phyloP scores from a whole-genome alignment of 2,329 filamentous ascomycete genomes.

The Trichocomaceae sp. region DNA sequence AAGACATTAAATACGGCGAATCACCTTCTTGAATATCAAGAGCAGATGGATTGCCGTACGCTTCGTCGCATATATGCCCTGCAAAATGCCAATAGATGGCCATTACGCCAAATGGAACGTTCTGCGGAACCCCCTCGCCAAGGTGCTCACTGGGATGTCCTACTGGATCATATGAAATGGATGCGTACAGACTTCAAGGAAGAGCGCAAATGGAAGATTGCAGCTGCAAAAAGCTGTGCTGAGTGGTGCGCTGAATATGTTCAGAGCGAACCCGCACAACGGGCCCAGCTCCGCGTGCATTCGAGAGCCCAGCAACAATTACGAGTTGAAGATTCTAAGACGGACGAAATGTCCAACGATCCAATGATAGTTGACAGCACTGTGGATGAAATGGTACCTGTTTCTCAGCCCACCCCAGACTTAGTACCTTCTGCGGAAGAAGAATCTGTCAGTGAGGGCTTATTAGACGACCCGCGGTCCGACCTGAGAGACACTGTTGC shows the following conservation, averaged over 20 bases:
- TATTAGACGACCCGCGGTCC: constrained; percentile 39
- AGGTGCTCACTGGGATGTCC: constrained; percentile 73
- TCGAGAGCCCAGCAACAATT: constrained; percentile 31
- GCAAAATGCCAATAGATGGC: constrained; percentile 89
- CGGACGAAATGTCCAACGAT: constrained; percentile 20
- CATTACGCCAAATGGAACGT: constrained; percentile 78
- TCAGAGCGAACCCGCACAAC: constrained; percentile 56
- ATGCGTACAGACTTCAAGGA: constrained; percentile 95
- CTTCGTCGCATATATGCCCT: constrained; percentile 81
- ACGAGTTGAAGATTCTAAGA: constrained; percentile 21
- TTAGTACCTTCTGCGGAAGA: constrained; percentile 58
- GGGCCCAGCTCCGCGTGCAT: constrained; percentile 60
- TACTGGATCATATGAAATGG: constrained; percentile 92
- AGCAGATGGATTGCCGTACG: constrained; percentile 81
- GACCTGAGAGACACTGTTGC: constrained; percentile 42
- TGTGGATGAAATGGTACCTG: constrained; percentile 25
- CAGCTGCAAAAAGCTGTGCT: constrained; percentile 71
- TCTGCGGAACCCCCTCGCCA: constrained; percentile 72
- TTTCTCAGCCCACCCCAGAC: constrained; percentile 57
- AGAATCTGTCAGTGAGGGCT: constrained; percentile 48
- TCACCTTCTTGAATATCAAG: constrained; percentile 72
- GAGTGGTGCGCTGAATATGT: constrained; percentile 80
- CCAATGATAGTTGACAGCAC: constrained; percentile 26
- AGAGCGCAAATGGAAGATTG: constrained; percentile 88
- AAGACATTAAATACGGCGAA: constrained; percentile 87